Conservation (phyloP, 2,329 filamentous ascomycete species). For the Huntiella abstrusa region DNA sequence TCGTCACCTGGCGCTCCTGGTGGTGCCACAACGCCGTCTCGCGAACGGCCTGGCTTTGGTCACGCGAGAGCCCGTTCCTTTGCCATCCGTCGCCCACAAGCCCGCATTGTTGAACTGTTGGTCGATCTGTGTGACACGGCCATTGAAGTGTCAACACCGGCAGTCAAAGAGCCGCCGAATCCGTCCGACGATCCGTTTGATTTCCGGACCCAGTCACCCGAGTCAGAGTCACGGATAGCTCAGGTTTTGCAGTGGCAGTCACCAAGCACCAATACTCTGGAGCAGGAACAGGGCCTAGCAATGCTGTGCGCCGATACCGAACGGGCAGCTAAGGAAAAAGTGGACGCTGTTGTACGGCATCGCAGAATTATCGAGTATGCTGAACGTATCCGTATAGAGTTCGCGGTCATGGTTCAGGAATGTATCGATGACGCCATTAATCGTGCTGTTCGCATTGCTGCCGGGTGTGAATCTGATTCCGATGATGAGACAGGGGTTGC, state of each 20-base stretch:
- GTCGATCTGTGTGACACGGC: slow-evolving; percentile 92
- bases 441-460: slow-evolving; percentile 75
- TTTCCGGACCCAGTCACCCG: slow-evolving; percentile 80
- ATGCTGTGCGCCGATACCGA: slow-evolving; percentile 82
- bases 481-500: slow-evolving; percentile 26
- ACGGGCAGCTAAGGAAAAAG: slow-evolving; percentile 64
- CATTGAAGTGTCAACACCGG: slow-evolving; percentile 81
- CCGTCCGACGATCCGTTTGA: slow-evolving; percentile 42
- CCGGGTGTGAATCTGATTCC: slow-evolving; percentile 69
- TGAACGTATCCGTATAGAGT: slow-evolving; percentile 86
- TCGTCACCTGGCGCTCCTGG: slow-evolving; percentile 39
- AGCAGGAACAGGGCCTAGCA: slow-evolving; percentile 81
- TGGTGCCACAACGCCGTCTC: slow-evolving; percentile 51
- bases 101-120: slow-evolving; percentile 83
- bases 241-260: slow-evolving; percentile 96
- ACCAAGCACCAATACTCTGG: slow-evolving; percentile 72
- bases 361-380: slow-evolving; percentile 88
- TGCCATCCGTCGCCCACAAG: slow-evolving; percentile 72
- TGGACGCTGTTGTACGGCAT: slow-evolving; percentile 82
- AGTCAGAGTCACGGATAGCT: slow-evolving; percentile 85
- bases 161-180: slow-evolving; percentile 60
- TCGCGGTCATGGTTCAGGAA: slow-evolving; percentile 80
- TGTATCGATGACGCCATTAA: slow-evolving; percentile 83
- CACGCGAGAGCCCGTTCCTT: slow-evolving; percentile 74
- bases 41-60: slow-evolving; percentile 58